Percentiles rank a stretch among this genome's conserved stretches.
phyloP scores from a whole-genome alignment of 2,329 filamentous ascomycete genomes.

The Didymella pomorum region DNA sequence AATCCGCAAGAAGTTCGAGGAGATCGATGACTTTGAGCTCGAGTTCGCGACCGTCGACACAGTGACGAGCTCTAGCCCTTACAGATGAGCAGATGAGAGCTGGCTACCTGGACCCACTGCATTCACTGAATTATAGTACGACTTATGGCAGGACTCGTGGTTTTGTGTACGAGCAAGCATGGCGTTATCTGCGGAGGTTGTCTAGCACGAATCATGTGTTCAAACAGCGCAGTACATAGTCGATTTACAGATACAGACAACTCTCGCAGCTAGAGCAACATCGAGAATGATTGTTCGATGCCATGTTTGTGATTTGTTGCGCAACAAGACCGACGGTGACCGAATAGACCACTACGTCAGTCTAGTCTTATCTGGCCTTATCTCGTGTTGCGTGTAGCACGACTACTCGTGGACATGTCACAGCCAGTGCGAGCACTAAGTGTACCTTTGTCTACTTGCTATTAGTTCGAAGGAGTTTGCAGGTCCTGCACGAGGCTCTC shows the following conservation, averaged over 20 bases:
- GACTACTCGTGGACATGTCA: conserved; percentile 4
- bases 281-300: fast-evolving
- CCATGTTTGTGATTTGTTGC: not conserved
- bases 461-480: conserved; percentile 9
- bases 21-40: conserved; percentile 60
- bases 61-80: conserved; percentile 52
- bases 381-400: conserved; percentile 17
- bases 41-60: conserved; percentile 60
- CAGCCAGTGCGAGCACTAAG: conserved; percentile 3
- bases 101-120: not conserved
- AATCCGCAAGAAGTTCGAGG: conserved; percentile 58
- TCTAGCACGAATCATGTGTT: not conserved
- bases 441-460: not conserved
- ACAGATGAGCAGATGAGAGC: conserved; percentile 32
- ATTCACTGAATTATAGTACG: not conserved
- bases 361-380: conserved; percentile 37
- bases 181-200: conserved; percentile 1
- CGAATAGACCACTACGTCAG: conserved; percentile 17
- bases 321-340: conserved; percentile 1
- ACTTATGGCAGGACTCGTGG: not conserved
- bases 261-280: conserved; percentile 2
- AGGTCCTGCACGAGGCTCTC: conserved; percentile 7
- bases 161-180: conserved; percentile 9
- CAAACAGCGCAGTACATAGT: not conserved
- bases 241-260: not conserved